Conservation (phyloP, 164 flowering plant genomes). For the Nymphaea thermarum region DNA sequence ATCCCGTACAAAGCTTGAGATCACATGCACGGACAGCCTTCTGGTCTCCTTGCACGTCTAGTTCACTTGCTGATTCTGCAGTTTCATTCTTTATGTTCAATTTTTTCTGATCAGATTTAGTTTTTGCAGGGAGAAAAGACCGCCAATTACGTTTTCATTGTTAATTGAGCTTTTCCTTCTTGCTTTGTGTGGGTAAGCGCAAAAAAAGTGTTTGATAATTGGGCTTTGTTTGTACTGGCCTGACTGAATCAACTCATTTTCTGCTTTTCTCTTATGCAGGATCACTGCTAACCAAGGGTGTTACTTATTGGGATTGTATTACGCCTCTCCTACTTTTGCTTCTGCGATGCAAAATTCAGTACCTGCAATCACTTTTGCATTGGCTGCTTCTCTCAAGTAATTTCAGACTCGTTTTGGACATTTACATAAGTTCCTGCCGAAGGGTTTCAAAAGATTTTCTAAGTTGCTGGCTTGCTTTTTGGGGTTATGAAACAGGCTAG, state of each 20-base stretch:
- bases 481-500: constrained; percentile 28
- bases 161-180: constrained; percentile 62
- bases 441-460: no score
- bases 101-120: neutral
- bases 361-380: constrained; percentile 65
- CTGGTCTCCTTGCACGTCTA: no score
- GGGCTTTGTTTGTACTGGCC: neutral
- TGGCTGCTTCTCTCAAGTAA: constrained; percentile 63
- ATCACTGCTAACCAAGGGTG: constrained; percentile 82
- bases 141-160: constrained; percentile 55
- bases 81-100: neutral
- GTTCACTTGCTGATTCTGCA: neutral
- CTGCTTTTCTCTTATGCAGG: constrained; percentile 18
- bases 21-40: no score
- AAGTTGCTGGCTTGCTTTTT: neutral
- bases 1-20: no score
- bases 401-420: neutral
- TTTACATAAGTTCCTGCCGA: neutral
- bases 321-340: constrained; percentile 77
- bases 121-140: constrained; percentile 51
- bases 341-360: constrained; percentile 81
- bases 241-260: neutral
- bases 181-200: constrained; percentile 53
- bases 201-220: neutral
- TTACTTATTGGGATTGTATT: constrained; percentile 59